phyloP scores from a whole-genome alignment of 176 grass and related monocot species.

The Aechmea fasciata region DNA sequence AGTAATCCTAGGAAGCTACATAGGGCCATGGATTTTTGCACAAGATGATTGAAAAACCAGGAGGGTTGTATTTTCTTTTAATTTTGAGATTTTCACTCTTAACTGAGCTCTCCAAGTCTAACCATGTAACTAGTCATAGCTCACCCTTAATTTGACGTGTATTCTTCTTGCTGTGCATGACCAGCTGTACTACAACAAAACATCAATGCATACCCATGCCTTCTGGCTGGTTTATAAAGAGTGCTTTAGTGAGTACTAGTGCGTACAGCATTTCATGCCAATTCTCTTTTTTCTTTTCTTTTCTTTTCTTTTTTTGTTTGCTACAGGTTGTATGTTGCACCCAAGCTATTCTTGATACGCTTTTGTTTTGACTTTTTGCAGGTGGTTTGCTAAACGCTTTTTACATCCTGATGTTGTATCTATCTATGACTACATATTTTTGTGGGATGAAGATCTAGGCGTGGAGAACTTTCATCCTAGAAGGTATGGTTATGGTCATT shows the following conservation, averaged over 20 bases:
- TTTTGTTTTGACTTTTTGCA: constrained; percentile 15
- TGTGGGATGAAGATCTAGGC: constrained; percentile 98
- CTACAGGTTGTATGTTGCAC: not conserved
- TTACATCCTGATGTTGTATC: constrained; percentile 77
- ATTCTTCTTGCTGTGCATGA: not conserved
- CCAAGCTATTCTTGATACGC: constrained; percentile 3
- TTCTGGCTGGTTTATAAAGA: too few relatives aligned
- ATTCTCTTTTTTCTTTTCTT: not conserved
- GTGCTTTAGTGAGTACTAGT: too few relatives aligned
- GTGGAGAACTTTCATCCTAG: constrained; percentile 78
- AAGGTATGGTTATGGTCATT: constrained; percentile 33
- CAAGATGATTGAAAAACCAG: not conserved
- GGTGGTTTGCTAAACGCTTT: constrained; percentile 99
- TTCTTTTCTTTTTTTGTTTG: not conserved
- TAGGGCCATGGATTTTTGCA: not conserved
- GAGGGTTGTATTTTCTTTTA: not conserved
- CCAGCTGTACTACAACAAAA: not conserved
- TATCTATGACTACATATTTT: constrained; percentile 76
- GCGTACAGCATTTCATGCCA: not conserved
- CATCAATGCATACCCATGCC: too few relatives aligned
- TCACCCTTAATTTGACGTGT: not conserved
- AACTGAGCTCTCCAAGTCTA: not conserved
- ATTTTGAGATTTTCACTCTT: not conserved
- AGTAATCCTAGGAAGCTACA: not conserved
- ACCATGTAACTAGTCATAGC: not conserved